Percentiles rank a stretch among this genome's conserved stretches.
phyloP scores from a whole-genome alignment of 192 early-diverging fungal species.

The Rhizoclosmatium globosum region DNA sequence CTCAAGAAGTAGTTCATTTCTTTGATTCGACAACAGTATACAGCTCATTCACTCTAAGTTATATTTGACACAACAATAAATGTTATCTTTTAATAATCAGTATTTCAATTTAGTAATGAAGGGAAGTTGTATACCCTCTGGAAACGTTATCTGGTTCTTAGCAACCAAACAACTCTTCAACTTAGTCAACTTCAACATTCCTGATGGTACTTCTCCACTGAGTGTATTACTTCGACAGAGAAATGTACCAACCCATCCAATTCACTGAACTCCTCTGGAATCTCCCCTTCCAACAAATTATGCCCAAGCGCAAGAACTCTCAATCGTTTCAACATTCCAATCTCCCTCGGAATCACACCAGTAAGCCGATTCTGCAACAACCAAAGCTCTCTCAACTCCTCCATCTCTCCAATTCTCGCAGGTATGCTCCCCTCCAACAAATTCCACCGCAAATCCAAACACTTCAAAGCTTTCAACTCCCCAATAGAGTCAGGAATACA shows the following conservation, averaged over 20 bases:
- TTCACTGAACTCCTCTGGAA: not conserved
- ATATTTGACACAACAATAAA: too few species aligned
- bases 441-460: conserved; percentile 10
- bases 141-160: too few species aligned
- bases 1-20: not conserved
- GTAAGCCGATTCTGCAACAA: not conserved
- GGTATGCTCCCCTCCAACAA: not conserved
- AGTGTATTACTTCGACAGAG: not conserved
- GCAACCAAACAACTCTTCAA: too few species aligned
- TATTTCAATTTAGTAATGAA: too few species aligned
- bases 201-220: not conserved
- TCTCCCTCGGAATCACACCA: not conserved
- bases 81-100: too few species aligned
- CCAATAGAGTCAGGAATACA: not conserved
- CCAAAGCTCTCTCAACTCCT: not conserved
- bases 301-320: not conserved
- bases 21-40: too few species aligned
- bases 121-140: too few species aligned
- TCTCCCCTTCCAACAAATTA: not conserved
- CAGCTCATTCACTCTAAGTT: too few species aligned
- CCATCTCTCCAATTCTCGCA: not conserved
- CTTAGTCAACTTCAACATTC: too few species aligned
- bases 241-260: not conserved
- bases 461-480: not conserved
- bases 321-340: not conserved